Evolutionary conservation across 805 yeast genomes (phyloP).

Genomic region (Zygotorulaspora danielsina): DNA sequence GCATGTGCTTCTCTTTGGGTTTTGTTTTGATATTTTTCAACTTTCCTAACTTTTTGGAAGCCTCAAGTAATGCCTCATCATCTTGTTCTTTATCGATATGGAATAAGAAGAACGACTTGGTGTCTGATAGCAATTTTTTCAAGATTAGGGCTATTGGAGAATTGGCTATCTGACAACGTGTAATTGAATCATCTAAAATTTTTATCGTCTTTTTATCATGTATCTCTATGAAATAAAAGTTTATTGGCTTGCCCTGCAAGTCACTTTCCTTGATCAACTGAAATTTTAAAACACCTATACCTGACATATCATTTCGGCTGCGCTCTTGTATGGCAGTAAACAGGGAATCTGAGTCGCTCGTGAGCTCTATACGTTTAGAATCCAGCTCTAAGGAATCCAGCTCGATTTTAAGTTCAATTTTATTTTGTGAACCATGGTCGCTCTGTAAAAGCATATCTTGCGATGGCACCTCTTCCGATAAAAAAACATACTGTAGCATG

Average conservation of each 20-base stretch:
- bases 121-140: slow-evolving; percentile 31
- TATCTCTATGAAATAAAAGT: slow-evolving; percentile 29
- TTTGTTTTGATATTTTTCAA: slow-evolving; percentile 15
- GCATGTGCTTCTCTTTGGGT: background rate
- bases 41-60: slow-evolving; percentile 18
- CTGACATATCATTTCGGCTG: slow-evolving; percentile 7
- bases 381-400: slow-evolving; percentile 24
- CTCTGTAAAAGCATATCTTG: slow-evolving; percentile 20
- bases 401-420: slow-evolving; percentile 24
- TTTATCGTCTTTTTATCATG: slow-evolving; percentile 19
- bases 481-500: slow-evolving; percentile 25
- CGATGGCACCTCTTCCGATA: slow-evolving; percentile 27
- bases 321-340: slow-evolving; percentile 8
- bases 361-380: slow-evolving; percentile 14
- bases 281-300: slow-evolving; percentile 24
- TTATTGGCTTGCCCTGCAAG: slow-evolving; percentile 7
- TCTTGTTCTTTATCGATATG: slow-evolving; percentile 25
- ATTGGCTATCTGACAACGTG: slow-evolving; percentile 9
- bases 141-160: slow-evolving; percentile 29
- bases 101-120: slow-evolving; percentile 38
- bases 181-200: slow-evolving; percentile 11
- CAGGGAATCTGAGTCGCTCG: slow-evolving; percentile 11
- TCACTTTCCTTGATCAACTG: slow-evolving; percentile 10
- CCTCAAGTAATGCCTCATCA: slow-evolving; percentile 15
- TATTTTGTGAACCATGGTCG: slow-evolving; percentile 11